These are phyloP conservation scores for Parasitella parasitica DNA, from an alignment of 371 early-diverging fungal species.

Conservation along the genomic window DNA sequence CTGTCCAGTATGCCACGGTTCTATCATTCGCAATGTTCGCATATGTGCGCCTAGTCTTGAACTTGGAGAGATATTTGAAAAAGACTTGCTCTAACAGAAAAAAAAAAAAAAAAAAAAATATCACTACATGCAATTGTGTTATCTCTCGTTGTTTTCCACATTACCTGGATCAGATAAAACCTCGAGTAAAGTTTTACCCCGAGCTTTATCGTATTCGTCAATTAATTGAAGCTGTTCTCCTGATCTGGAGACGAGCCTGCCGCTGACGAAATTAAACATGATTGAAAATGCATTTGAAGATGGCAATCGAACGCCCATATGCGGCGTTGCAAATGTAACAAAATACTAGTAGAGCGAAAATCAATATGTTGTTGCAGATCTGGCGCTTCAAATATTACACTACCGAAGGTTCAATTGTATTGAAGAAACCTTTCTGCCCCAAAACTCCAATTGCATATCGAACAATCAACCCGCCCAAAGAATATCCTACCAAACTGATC, in stretches of 20 bases:
- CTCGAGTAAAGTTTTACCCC: slow-evolving; percentile 45
- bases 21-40: slow-evolving; percentile 75
- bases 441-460: slow-evolving; percentile 74
- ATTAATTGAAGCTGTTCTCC: slow-evolving; percentile 61
- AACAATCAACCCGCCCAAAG: slow-evolving; percentile 76
- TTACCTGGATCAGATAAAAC: slow-evolving; percentile 65
- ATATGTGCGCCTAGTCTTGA: slow-evolving; percentile 55
- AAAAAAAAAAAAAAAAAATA: not conserved
- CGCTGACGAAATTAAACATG: slow-evolving; percentile 54
- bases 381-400: too few species aligned
- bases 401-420: slow-evolving; percentile 53
- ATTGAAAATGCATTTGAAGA: slow-evolving; percentile 22
- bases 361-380: too few species aligned
- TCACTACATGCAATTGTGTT: too few species aligned
- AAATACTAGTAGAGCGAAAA: slow-evolving; percentile 53
- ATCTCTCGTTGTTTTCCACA: not conserved
- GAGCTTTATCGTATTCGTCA: slow-evolving; percentile 40
- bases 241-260: slow-evolving; percentile 52
- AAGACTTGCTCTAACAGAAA: slow-evolving; percentile 5
- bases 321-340: slow-evolving; percentile 79
- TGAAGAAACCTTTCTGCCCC: slow-evolving; percentile 59
- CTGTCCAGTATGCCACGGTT: slow-evolving; percentile 69
- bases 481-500: slow-evolving; percentile 78
- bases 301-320: slow-evolving; percentile 64
- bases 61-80: slow-evolving; percentile 33